Conservation (phyloP, 768 basidiomycete species). For the Podaxis sp. region DNA sequence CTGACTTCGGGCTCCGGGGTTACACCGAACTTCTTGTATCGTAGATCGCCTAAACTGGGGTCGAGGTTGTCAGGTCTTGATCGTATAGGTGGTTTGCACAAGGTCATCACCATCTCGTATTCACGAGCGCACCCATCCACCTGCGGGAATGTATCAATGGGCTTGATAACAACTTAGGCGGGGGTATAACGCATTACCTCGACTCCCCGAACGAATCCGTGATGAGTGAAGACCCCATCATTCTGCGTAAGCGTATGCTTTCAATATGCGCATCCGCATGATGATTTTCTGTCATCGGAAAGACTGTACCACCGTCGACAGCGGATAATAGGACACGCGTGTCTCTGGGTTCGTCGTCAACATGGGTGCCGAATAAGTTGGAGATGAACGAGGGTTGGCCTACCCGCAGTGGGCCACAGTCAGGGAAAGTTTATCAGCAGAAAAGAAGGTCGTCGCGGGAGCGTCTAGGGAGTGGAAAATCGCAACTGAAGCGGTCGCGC, state of each 20-base stretch:
- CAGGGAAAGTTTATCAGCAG: conserved; percentile 66
- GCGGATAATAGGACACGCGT: conserved; percentile 84
- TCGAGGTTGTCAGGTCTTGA: background rate
- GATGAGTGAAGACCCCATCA: conserved; percentile 87
- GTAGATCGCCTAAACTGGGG: conserved; percentile 78
- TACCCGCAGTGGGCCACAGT: conserved; percentile 94
- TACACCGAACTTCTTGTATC: conserved; percentile 86
- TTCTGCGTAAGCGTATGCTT: conserved; percentile 75
- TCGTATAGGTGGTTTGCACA: background rate
- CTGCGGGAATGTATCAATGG: conserved; percentile 30
- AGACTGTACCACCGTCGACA: conserved; percentile 65
- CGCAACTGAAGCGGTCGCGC: conserved; percentile 88
- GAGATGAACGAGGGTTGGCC: conserved; percentile 14
- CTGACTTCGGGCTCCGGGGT: conserved; percentile 91
- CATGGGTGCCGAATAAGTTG: background rate
- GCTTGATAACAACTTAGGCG: background rate
- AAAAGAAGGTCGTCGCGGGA: conserved; percentile 79
- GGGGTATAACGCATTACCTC: conserved; percentile 40
- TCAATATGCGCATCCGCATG: conserved; percentile 92
- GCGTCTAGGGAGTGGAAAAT: conserved; percentile 87
- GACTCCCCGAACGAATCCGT: conserved; percentile 95
- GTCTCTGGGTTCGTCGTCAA: conserved; percentile 49
- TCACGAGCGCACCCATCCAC: conserved; percentile 94
- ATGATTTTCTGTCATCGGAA: conserved; percentile 90
- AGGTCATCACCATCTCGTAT: conserved; percentile 73